Conservation (phyloP, 2,329 filamentous ascomycete species). For the Cercospora nicotianae region DNA sequence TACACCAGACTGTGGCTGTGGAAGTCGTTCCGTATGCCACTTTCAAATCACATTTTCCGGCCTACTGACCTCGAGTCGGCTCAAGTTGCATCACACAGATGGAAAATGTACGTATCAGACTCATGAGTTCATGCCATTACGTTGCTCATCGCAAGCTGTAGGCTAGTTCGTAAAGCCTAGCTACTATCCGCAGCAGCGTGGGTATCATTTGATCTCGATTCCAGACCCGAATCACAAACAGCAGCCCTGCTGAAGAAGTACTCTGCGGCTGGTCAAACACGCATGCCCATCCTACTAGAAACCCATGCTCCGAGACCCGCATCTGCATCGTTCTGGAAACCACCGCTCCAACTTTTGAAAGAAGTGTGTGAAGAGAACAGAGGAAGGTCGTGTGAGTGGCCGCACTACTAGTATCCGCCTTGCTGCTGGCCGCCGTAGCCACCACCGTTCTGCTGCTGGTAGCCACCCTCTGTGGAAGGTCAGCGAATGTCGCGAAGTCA, state of each 20-base stretch:
- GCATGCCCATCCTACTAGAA: slow-evolving; percentile 20
- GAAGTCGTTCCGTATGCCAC: neutral
- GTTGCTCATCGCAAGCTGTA: slow-evolving; percentile 10
- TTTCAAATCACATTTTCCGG: neutral
- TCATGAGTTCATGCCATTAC: slow-evolving; percentile 18
- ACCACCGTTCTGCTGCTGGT: slow-evolving; percentile 32
- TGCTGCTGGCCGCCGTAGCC: slow-evolving; percentile 34
- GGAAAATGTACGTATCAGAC: neutral
- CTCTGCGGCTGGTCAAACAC: slow-evolving; percentile 20
- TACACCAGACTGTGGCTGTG: neutral
- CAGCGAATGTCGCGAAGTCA: slow-evolving; percentile 11
- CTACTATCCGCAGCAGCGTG: slow-evolving; percentile 20
- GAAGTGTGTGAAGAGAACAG: slow-evolving; percentile 14
- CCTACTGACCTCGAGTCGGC: neutral
- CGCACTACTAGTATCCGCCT: slow-evolving; percentile 28
- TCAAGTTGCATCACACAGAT: neutral
- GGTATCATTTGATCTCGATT: slow-evolving; percentile 27
- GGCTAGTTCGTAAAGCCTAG: slow-evolving; percentile 19
- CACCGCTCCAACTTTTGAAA: slow-evolving; percentile 21
- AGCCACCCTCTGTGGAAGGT: slow-evolving; percentile 29
- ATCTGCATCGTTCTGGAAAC: slow-evolving; percentile 17
- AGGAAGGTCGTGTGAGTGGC: slow-evolving; percentile 6
- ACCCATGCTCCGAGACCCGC: slow-evolving; percentile 19
- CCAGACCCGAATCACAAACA: slow-evolving; percentile 23
- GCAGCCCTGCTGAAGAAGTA: slow-evolving; percentile 19